Conservation (phyloP, 306 rosid genomes). For the Lablab purpureus region DNA sequence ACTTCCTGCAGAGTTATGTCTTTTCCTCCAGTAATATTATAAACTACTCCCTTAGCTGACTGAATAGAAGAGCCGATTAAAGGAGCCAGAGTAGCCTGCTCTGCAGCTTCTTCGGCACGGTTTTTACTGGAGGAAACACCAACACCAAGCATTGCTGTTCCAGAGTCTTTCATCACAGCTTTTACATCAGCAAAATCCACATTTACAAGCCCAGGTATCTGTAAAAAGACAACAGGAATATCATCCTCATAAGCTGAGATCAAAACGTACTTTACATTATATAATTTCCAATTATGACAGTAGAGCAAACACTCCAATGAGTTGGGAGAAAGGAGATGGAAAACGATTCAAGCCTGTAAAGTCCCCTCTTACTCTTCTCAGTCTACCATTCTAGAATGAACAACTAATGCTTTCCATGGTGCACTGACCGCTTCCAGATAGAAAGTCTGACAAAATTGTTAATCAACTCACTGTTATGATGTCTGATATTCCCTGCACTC, state of each 20-base stretch:
- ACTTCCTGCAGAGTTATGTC: constrained; percentile 98
- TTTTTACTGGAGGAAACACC: constrained; percentile 97
- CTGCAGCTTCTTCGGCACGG: constrained; percentile 99
- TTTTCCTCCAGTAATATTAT: constrained; percentile 95
- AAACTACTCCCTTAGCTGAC: constrained; percentile 92
- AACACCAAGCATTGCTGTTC: constrained; percentile 98
- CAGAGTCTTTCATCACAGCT: constrained; percentile 97
- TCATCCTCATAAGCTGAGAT: constrained; percentile 21
- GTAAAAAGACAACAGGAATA: constrained; percentile 40
- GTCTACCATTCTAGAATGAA: constrained; percentile 12
- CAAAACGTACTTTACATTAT: background rate
- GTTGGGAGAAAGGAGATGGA: background rate
- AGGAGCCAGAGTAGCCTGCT: constrained; percentile 96
- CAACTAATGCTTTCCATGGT: background rate
- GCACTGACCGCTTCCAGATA: background rate
- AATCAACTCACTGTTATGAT: constrained; percentile 80
- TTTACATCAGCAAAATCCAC: constrained; percentile 99
- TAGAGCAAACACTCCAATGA: background rate
- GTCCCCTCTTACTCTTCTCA: background rate
- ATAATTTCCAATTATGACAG: constrained; percentile 22
- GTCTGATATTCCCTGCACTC: constrained; percentile 98
- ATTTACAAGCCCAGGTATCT: constrained; percentile 98
- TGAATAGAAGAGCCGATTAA: constrained; percentile 93
- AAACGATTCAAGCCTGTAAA: constrained; percentile 22
- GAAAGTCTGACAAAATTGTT: constrained; percentile 26